Conservation (phyloP, 148 eudicot species). For the Chenopodium berlandieri region DNA sequence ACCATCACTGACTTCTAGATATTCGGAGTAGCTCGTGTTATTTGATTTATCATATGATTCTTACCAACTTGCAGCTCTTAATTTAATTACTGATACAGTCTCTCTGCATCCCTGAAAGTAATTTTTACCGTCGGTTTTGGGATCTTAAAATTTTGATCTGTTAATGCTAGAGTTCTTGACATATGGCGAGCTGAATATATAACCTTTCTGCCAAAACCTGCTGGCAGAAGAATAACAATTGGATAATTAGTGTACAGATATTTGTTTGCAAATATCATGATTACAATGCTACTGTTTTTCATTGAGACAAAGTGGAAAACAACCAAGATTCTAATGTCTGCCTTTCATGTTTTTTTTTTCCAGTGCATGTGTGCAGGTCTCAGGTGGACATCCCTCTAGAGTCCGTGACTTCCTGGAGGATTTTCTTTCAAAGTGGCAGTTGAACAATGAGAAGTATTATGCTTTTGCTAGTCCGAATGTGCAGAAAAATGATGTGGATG, state of each 20-base stretch:
- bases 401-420: slow-evolving; percentile 67
- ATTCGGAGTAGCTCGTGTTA: neutral
- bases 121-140: neutral
- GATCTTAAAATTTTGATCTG: neutral
- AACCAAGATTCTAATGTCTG: neutral
- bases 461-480: slow-evolving; percentile 23
- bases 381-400: slow-evolving; percentile 41
- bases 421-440: slow-evolving; percentile 65
- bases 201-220: neutral
- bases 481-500: slow-evolving; percentile 12
- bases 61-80: neutral
- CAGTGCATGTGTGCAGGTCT: slow-evolving; percentile 77
- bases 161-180: neutral
- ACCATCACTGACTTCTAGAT: neutral
- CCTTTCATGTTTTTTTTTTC: neutral
- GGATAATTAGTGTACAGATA: neutral
- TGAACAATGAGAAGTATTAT: slow-evolving; percentile 41
- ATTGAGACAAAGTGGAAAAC: neutral
- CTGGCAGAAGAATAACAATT: neutral
- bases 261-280: neutral
- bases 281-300: neutral
- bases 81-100: neutral
- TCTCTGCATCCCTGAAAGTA: neutral
- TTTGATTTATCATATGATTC: neutral
- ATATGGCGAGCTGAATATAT: neutral